phyloP scores from a whole-genome alignment of 2,329 filamentous ascomycete genomes.

The Rhinocladiella similis region DNA sequence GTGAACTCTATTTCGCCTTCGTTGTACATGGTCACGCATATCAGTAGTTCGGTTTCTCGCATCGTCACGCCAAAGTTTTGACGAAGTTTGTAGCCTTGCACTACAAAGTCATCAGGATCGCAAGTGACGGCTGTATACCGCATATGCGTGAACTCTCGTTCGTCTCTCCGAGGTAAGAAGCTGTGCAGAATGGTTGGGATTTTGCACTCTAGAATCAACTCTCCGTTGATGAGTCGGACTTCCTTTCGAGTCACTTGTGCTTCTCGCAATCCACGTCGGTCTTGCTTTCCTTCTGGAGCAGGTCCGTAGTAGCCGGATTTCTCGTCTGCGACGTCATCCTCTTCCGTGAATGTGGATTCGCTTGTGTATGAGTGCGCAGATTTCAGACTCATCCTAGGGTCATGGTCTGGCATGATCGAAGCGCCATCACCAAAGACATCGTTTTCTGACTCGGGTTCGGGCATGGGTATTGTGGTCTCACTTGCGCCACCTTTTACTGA shows the following conservation, averaged over 20 bases:
- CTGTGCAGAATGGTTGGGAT: constrained; percentile 98
- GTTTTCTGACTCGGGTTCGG: constrained; percentile 55
- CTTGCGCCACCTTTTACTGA: constrained; percentile 48
- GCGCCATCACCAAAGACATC: constrained; percentile 68
- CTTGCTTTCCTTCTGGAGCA: constrained; percentile 82
- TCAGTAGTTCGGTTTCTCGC: constrained; percentile 91
- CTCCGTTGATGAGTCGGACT: constrained; percentile 93
- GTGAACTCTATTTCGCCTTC: constrained; percentile 97
- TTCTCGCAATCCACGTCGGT: constrained; percentile 79
- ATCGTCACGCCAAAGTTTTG: constrained; percentile 82
- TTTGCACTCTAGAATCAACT: constrained; percentile 97
- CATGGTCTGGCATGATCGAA: constrained; percentile 51
- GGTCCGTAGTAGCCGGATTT: constrained; percentile 79
- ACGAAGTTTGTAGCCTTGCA: constrained; percentile 84
- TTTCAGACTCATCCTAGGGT: constrained; percentile 57
- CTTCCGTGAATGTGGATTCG: constrained; percentile 59
- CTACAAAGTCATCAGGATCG: constrained; percentile 90
- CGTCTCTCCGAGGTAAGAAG: constrained; percentile 88
- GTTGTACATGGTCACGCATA: constrained; percentile 99
- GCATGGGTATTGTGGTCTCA: constrained; percentile 70
- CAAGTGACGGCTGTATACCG: constrained; percentile 98
- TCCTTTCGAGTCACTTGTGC: constrained; percentile 92
- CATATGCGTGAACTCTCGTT: constrained; percentile 98
- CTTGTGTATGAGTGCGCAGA: constrained; percentile 66
- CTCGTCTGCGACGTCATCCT: constrained; percentile 46